These are phyloP conservation scores for Dianthus caryophyllus DNA, from an alignment of 148 eudicot genomes.

Conservation along the genomic window DNA sequence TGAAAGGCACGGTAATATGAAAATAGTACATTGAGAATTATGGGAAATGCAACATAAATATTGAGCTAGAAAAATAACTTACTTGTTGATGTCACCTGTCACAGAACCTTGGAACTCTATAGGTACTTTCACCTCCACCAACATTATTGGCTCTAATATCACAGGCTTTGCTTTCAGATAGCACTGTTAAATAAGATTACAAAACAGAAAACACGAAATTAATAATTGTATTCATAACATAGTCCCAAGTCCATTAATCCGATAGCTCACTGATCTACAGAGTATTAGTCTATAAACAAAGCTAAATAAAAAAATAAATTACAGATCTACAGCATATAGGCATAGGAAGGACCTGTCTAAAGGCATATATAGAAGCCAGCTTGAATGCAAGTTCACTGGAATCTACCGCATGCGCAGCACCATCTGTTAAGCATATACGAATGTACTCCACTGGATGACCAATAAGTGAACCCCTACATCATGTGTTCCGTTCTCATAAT, in stretches of 20 bases:
- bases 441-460: constrained; percentile 92
- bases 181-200: constrained; percentile 43
- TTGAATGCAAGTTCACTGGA: constrained; percentile 99
- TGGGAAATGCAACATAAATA: neutral
- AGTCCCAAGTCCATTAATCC: neutral
- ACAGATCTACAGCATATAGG: neutral
- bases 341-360: constrained; percentile 70
- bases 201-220: neutral
- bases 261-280: neutral
- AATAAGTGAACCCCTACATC: constrained; percentile 81
- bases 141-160: constrained; percentile 89
- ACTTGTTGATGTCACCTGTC: constrained; percentile 95
- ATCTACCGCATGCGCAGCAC: constrained; percentile 95
- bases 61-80: constrained; percentile 17
- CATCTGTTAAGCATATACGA: constrained; percentile 80
- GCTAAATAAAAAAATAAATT: neutral
- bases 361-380: constrained; percentile 91
- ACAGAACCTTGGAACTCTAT: constrained; percentile 91
- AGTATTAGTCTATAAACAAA: neutral
- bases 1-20: neutral
- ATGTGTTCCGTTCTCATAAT: constrained; percentile 7
- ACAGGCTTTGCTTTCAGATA: constrained; percentile 80
- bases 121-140: constrained; percentile 91
- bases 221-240: neutral
- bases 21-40: neutral